Evolutionary conservation across 139 green algal genomes (phyloP).

Genomic region (Chlorella sp.): DNA sequence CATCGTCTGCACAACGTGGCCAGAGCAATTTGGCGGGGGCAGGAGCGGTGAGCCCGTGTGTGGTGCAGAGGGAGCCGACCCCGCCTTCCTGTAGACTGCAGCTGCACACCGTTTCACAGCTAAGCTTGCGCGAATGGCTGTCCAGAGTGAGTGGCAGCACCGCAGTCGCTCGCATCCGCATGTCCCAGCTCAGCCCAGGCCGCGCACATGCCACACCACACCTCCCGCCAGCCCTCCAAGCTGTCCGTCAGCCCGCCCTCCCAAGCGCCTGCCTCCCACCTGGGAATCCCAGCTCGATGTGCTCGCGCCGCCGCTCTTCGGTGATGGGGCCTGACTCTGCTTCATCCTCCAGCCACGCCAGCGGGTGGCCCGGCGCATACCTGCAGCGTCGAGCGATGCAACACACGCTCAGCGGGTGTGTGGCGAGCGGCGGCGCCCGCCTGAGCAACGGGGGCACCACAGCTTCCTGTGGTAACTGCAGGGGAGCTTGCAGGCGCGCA

Average conservation of each 20-base stretch:
- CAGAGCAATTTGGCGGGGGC: background rate
- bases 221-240: too few species aligned
- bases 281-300: conserved; percentile 87
- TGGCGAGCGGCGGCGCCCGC: too few species aligned
- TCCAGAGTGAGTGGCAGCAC: too few species aligned
- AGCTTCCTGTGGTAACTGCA: background rate
- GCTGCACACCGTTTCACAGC: too few species aligned
- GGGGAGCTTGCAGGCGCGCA: background rate
- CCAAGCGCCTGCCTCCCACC: background rate
- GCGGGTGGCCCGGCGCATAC: conserved; percentile 52
- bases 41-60: background rate
- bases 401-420: background rate
- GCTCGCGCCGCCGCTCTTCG: conserved; percentile 71
- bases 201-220: too few species aligned
- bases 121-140: too few species aligned
- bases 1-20: conserved; percentile 72
- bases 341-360: conserved; percentile 59
- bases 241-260: background rate
- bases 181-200: too few species aligned
- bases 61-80: background rate
- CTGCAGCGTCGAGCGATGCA: background rate
- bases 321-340: conserved; percentile 19
- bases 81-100: too few species aligned
- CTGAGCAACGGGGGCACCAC: background rate
- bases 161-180: too few species aligned